Evolutionary conservation across 306 rosid species (phyloP), one percentile per base, ranked within the genome.

Genomic region (Cotoneaster glaucophyllus): DNA sequence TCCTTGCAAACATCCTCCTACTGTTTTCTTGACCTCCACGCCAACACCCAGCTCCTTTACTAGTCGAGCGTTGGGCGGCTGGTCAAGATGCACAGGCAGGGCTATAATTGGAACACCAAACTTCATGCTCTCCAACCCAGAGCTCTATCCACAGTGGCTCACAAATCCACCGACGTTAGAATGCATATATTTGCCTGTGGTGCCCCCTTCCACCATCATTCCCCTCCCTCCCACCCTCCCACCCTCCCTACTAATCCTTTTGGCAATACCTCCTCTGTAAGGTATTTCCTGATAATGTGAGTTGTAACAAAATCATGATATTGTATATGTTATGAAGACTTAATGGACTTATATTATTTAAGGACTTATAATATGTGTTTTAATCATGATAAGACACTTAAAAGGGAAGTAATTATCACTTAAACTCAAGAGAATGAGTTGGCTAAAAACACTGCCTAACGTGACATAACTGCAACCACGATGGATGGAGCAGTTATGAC

Each of bases 101-200:
- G 83, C 75, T 52, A 83, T 65, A n/a, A 82, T 78, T 1, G 80
- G 83, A 19, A 82, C 71, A 5, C 86, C 86, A 24, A 53, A 74
- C 48, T 24, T 82, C 65, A 82, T 64, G 74, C 86, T 70, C 70
- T 82, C 83, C 32, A 74, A 3, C 4, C 78, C 78, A 3, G 80
- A 82, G 69, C 80, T 78, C 80, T 83, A 82, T 28, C 83, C 83
- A 11, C 82, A 82, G 1, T 78, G 53, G 53, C 53, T 45, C 53
- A 13, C 2, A 45, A 45, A 45, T 45, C 53, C 52, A 45, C 53
- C 18, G 3, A 45, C 53, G 2, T 0, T 14, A 48, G 53, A 48
- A 48, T 48, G 17, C 19, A 48, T 14, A 14, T 48, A 18, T 14
- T 48, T 48, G 53, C 11, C 2, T 48, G 19, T 14, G 53, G 83